Conservation (phyloP, 371 early-diverging fungal genomes). For the Circinella minor region DNA sequence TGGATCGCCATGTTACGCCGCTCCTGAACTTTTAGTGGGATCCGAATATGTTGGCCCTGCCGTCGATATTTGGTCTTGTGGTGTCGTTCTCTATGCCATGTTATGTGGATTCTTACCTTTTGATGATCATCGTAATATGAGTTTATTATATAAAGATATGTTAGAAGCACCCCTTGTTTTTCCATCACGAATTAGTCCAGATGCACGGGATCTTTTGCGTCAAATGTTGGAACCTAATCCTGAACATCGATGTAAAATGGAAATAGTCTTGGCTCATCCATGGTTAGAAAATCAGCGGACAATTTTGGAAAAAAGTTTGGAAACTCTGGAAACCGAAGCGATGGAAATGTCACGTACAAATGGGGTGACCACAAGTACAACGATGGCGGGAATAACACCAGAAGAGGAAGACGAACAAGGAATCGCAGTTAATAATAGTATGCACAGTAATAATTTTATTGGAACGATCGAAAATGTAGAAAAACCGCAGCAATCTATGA, state of each 20-base stretch:
- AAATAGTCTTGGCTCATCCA: constrained; percentile 51
- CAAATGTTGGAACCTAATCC: constrained; percentile 62
- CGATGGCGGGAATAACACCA: too few relatives aligned
- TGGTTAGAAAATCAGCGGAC: constrained; percentile 46
- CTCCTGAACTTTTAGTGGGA: constrained; percentile 92
- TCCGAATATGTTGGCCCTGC: constrained; percentile 94
- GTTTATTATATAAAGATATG: constrained; percentile 63
- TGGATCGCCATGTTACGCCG: constrained; percentile 96
- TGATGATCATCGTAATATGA: constrained; percentile 75
- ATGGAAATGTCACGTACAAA: background rate
- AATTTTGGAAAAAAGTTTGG: background rate
- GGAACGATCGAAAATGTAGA: too few relatives aligned
- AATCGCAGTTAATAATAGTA: too few relatives aligned
- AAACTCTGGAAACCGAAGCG: background rate
- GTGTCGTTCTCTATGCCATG: constrained; percentile 84
- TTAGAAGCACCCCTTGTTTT: constrained; percentile 55
- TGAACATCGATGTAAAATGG: constrained; percentile 46
- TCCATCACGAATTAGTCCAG: constrained; percentile 48
- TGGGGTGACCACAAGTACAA: too few relatives aligned
- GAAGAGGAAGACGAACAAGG: too few relatives aligned
- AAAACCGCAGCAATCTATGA: background rate
- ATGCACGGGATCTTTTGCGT: constrained; percentile 38
- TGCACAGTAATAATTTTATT: too few relatives aligned
- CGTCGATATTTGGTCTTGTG: constrained; percentile 93
- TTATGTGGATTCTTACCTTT: constrained; percentile 78